phyloP scores from a whole-genome alignment of 1,284 basidiomycete species.

The Omphalotus olearius region DNA sequence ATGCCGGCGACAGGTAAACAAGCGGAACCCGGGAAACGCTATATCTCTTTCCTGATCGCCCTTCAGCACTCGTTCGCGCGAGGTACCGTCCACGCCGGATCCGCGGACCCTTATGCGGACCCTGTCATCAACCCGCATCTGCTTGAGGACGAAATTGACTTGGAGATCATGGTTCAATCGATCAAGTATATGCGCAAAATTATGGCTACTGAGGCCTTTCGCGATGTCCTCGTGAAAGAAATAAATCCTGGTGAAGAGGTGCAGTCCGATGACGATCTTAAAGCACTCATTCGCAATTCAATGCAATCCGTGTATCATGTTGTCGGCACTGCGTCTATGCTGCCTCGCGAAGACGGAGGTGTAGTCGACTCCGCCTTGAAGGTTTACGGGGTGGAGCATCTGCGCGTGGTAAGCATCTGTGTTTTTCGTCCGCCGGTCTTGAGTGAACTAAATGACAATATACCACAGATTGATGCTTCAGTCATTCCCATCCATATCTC shows the following conservation, averaged over 20 bases:
- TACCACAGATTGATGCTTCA: background rate
- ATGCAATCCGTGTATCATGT: constrained; percentile 7
- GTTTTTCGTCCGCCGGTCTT: background rate
- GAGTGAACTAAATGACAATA: background rate
- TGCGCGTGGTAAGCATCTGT: constrained; percentile 10
- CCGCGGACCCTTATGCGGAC: background rate
- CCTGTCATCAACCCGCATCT: constrained; percentile 8
- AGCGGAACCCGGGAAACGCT: background rate
- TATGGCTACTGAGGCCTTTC: constrained; percentile 27
- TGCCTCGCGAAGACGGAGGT: constrained; percentile 9
- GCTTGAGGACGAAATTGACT: constrained; percentile 2
- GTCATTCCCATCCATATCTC: constrained; percentile 7
- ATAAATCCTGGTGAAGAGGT: background rate
- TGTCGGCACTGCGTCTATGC: constrained; percentile 10
- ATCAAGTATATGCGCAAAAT: constrained; percentile 22
- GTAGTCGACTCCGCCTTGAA: constrained; percentile 5
- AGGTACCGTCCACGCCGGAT: constrained; percentile 9
- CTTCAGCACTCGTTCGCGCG: constrained; percentile 6
- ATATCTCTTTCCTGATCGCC: background rate
- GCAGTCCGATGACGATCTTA: constrained; percentile 1
- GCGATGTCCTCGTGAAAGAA: background rate
- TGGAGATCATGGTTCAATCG: background rate
- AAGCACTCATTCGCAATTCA: constrained; percentile 1
- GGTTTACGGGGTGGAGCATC: constrained; percentile 9
- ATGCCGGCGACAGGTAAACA: background rate